phyloP scores from a whole-genome alignment of 1,284 basidiomycete genomes.

The Volvariella surrecta region DNA sequence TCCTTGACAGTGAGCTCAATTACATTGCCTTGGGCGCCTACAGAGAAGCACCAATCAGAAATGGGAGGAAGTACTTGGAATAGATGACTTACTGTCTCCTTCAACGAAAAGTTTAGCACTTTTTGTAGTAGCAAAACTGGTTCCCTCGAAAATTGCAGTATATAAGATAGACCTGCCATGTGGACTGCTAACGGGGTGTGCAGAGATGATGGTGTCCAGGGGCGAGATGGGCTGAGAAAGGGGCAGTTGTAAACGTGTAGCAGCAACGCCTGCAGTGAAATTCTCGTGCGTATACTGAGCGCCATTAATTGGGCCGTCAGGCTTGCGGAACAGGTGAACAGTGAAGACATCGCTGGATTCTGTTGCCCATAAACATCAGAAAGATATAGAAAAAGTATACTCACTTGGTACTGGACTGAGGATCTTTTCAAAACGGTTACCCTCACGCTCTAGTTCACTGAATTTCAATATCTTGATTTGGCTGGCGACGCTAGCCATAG shows the following conservation, averaged over 20 bases:
- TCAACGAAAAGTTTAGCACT: constrained; percentile 43
- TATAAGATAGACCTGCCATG: constrained; percentile 70
- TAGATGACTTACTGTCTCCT: constrained; percentile 30
- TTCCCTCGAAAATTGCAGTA: constrained; percentile 65
- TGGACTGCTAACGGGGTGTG: constrained; percentile 56
- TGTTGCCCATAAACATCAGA: constrained; percentile 16
- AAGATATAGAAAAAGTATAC: constrained; percentile 12
- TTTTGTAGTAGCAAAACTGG: constrained; percentile 56
- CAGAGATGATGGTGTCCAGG: constrained; percentile 68
- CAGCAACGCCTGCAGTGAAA: constrained; percentile 71
- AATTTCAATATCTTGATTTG: constrained; percentile 51
- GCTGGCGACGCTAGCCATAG: constrained; percentile 32
- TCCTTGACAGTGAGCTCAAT: constrained; percentile 35
- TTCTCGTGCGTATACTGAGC: constrained; percentile 70
- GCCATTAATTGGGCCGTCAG: constrained; percentile 45
- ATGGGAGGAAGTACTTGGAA: background rate
- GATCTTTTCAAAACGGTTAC: constrained; percentile 37
- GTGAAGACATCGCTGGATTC: constrained; percentile 57
- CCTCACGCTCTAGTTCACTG: constrained; percentile 57
- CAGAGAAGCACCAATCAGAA: background rate
- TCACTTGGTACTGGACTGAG: constrained; percentile 41
- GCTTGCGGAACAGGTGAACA: constrained; percentile 51
- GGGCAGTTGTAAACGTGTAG: constrained; percentile 58
- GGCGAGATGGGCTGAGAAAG: constrained; percentile 50
- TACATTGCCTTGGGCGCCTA: constrained; percentile 12